Evolutionary conservation across 768 basidiomycete species (phyloP).

Genomic region (Punctularia strigosozonata): DNA sequence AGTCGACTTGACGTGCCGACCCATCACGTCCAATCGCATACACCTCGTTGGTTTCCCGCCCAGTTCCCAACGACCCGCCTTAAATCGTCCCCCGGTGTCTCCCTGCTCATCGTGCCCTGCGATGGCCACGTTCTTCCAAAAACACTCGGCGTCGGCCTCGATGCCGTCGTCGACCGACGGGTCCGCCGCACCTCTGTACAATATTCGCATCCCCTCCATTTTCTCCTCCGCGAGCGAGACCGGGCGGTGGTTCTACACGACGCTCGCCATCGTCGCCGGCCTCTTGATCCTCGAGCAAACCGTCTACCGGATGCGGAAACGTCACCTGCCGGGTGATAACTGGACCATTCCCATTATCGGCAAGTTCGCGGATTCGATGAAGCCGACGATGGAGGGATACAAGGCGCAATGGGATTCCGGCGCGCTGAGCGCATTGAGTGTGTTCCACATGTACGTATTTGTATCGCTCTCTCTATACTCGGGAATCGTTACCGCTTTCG

Average conservation of each 20-base stretch:
- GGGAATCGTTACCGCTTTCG: no score
- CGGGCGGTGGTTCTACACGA: conserved; percentile 52
- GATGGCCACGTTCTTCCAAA: conserved; percentile 23
- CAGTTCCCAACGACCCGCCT: no score
- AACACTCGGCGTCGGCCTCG: conserved; percentile 20
- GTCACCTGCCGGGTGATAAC: conserved; percentile 68
- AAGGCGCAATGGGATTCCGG: conserved; percentile 88
- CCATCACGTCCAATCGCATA: no score
- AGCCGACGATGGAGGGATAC: conserved; percentile 87
- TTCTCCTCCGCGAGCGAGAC: conserved; percentile 21
- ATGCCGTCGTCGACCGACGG: conserved; percentile 32
- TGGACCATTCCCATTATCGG: conserved; percentile 99
- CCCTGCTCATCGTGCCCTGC: neutral
- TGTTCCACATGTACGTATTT: conserved; percentile 85
- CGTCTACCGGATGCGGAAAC: conserved; percentile 84
- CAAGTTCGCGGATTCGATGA: conserved; percentile 86
- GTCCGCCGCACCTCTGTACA: conserved; percentile 25
- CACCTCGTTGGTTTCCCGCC: no score
- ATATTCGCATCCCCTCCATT: conserved; percentile 37
- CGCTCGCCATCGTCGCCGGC: conserved; percentile 52
- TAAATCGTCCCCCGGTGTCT: no score
- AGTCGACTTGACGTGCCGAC: no score
- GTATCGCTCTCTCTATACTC: neutral
- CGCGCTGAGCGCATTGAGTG: conserved; percentile 78
- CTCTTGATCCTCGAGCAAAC: conserved; percentile 82